Evolutionary conservation across 139 green algal genomes (phyloP).

Genomic region (Dunaliella sp.): DNA sequence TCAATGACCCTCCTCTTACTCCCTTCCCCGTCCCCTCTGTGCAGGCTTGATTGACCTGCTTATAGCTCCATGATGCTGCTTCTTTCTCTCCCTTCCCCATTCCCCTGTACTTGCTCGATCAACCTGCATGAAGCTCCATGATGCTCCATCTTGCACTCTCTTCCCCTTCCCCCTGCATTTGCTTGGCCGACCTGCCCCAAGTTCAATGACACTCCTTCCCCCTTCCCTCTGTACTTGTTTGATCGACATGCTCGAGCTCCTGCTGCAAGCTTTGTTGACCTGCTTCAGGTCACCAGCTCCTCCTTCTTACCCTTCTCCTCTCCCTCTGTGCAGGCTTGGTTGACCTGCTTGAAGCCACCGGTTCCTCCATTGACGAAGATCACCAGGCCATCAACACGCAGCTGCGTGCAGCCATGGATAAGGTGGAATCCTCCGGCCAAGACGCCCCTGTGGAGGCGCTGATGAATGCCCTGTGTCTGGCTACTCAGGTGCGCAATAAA

Average conservation of each 20-base stretch:
- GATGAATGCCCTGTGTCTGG: slow-evolving; percentile 61
- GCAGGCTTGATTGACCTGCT: slow-evolving; percentile 61
- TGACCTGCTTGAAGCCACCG: slow-evolving; percentile 54
- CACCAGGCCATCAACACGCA: slow-evolving; percentile 28
- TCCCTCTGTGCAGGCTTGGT: slow-evolving; percentile 32
- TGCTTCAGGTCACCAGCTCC: background rate
- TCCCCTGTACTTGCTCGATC: too few relatives aligned
- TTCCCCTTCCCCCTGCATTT: too few relatives aligned
- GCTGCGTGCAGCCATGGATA: slow-evolving; percentile 50
- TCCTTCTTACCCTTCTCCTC: background rate
- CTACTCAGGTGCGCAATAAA: slow-evolving; percentile 72
- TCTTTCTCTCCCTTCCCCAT: too few relatives aligned
- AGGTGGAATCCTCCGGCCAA: slow-evolving; percentile 29
- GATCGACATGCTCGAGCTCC: too few relatives aligned
- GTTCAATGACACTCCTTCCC: too few relatives aligned
- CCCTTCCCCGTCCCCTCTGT: background rate
- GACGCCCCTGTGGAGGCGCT: slow-evolving; percentile 48
- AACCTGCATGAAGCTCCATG: too few relatives aligned
- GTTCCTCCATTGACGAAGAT: slow-evolving; percentile 54
- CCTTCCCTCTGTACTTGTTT: too few relatives aligned
- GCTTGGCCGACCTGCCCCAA: too few relatives aligned
- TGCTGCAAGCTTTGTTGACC: background rate
- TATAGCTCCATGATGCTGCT: too few relatives aligned
- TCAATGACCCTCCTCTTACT: background rate
- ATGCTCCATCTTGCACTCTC: too few relatives aligned